phyloP scores from a whole-genome alignment of 768 basidiomycete genomes.

The Leccinum variicolor region DNA sequence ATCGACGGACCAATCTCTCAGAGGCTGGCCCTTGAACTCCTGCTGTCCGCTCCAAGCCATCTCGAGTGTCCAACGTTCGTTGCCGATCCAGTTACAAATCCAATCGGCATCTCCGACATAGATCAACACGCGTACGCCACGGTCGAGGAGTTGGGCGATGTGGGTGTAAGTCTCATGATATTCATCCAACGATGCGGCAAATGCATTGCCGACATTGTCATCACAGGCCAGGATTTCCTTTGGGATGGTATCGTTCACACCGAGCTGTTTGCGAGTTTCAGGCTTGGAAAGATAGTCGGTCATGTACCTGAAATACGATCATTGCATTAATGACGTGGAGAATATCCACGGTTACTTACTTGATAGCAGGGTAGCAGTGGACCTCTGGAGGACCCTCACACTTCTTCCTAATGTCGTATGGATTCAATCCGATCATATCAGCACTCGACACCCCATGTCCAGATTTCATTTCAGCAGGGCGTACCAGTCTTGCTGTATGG shows the following conservation, averaged over 20 bases:
- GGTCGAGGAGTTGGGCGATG: constrained; percentile 54
- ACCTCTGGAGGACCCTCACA: constrained; percentile 48
- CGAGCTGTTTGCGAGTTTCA: constrained; percentile 52
- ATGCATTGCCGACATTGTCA: constrained; percentile 42
- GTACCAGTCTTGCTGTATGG: constrained; percentile 21
- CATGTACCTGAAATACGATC: constrained; percentile 42
- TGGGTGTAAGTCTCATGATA: constrained; percentile 28
- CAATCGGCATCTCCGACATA: constrained; percentile 71
- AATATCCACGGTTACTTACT: constrained; percentile 22
- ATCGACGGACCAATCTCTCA: constrained; percentile 55
- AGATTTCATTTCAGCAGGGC: constrained; percentile 10
- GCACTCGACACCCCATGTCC: neutral
- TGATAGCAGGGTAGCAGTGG: constrained; percentile 59
- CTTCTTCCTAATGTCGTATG: constrained; percentile 62
- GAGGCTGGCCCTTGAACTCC: constrained; percentile 42
- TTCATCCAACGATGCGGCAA: constrained; percentile 42
- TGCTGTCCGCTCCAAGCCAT: constrained; percentile 64
- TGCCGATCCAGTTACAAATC: constrained; percentile 74
- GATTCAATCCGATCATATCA: constrained; percentile 36
- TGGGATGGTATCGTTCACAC: constrained; percentile 47
- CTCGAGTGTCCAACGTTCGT: constrained; percentile 67
- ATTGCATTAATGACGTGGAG: no score
- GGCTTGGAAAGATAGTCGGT: constrained; percentile 50
- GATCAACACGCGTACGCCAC: constrained; percentile 65
- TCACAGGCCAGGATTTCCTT: constrained; percentile 38